phyloP scores from a whole-genome alignment of 2,329 filamentous ascomycete species.

The Fusarium sp. region DNA sequence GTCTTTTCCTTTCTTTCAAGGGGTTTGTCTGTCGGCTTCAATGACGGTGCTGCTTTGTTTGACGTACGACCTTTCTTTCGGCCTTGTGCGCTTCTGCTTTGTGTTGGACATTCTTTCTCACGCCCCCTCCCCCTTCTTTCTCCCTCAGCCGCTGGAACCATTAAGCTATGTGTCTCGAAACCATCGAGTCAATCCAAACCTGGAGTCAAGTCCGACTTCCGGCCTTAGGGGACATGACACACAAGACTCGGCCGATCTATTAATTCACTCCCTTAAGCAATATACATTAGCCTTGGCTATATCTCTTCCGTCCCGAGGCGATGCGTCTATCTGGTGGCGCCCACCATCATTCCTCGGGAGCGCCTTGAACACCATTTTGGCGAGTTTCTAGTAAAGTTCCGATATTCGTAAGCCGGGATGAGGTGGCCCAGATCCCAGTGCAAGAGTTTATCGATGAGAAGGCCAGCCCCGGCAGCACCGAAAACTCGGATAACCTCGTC shows the following conservation, averaged over 20 bases:
- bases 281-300: neutral
- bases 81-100: neutral
- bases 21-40: neutral
- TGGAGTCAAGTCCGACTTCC: slow-evolving; percentile 19
- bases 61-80: neutral
- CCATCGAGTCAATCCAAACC: slow-evolving; percentile 8
- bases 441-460: slow-evolving; percentile 7
- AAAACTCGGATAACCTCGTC: slow-evolving; percentile 26
- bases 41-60: neutral
- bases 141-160: slow-evolving; percentile 20
- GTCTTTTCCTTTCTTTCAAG: neutral
- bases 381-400: slow-evolving; percentile 19
- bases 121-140: slow-evolving; percentile 14
- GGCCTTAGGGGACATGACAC: slow-evolving; percentile 25
- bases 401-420: slow-evolving; percentile 13
- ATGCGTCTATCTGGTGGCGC: slow-evolving; percentile 22
- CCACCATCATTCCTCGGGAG: slow-evolving; percentile 29
- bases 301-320: neutral
- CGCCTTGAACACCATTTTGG: slow-evolving; percentile 21
- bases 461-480: slow-evolving; percentile 28
- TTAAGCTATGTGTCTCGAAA: slow-evolving; percentile 28
- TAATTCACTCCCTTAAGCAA: neutral
- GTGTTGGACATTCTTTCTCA: neutral
- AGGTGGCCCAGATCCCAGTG: slow-evolving; percentile 15
- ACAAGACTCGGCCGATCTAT: slow-evolving; percentile 14